These are phyloP conservation scores for Rhynchosporium graminicola DNA, from an alignment of 2,329 filamentous ascomycete genomes.

Conservation along the genomic window DNA sequence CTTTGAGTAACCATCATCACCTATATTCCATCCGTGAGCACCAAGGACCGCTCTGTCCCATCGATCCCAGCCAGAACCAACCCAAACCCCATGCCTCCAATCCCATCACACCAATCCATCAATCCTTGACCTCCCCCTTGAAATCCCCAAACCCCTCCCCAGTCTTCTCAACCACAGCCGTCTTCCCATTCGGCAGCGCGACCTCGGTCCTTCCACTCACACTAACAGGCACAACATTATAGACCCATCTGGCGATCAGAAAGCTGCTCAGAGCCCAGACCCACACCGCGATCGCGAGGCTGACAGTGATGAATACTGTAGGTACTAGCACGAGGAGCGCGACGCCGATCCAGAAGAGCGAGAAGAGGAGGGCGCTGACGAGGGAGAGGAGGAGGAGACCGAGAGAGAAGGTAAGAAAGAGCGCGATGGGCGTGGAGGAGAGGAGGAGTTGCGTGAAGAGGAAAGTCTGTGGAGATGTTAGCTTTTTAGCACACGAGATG, in stretches of 20 bases:
- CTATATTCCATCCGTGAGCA: background rate
- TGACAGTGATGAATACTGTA: slow-evolving; percentile 65
- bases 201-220: slow-evolving; percentile 28
- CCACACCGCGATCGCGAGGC: slow-evolving; percentile 65
- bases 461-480: slow-evolving; percentile 57
- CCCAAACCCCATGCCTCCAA: background rate
- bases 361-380: slow-evolving; percentile 63
- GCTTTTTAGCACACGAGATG: background rate
- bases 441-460: slow-evolving; percentile 64
- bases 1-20: background rate
- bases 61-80: background rate
- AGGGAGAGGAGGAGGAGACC: slow-evolving; percentile 64
- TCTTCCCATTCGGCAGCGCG: slow-evolving; percentile 32
- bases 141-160: slow-evolving; percentile 28
- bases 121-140: slow-evolving; percentile 32
- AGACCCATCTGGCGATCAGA: slow-evolving; percentile 50
- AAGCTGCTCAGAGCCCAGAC: slow-evolving; percentile 65
- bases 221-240: slow-evolving; percentile 39
- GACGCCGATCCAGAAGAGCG: slow-evolving; percentile 66
- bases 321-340: slow-evolving; percentile 69
- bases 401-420: slow-evolving; percentile 68
- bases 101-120: background rate
- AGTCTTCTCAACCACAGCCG: slow-evolving; percentile 30
- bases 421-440: slow-evolving; percentile 64
- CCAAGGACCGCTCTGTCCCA: background rate